Evolutionary conservation across 1,139 yeast genomes (phyloP), one percentile per base, ranked within the genome.

Genomic region (Debaryomyces subglobosus): DNA sequence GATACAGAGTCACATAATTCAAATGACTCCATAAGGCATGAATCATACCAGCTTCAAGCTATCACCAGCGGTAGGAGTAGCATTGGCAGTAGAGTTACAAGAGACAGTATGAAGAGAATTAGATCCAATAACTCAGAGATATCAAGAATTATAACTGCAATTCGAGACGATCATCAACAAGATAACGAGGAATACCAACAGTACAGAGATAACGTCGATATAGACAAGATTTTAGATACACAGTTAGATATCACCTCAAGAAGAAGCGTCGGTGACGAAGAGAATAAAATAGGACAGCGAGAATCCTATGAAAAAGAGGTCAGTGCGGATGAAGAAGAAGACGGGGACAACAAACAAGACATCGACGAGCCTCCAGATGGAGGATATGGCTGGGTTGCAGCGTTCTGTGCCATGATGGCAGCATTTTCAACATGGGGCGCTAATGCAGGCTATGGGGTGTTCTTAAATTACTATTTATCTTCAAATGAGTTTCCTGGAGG

Each of bases 391-490:
- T 87, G 94, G 91, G 79, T 84, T 6, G 77, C 84, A 47, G 82
- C 85, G 0, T 47, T 78, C 2, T 79, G 86, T 54, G 80, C 80
- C 0, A 71, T 81, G 62, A 58, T 78, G 42, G 62, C 72, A 23
- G 62, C 67, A 25, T 72, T 84, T 42, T 77, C 82, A 27, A 80
- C 91, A 1, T 88, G 96, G 96, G 96, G 96, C 20, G 73, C 84
- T 41, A 85, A 84, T 58, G 80, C 89, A 4, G 79, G 82, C 0
- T 88, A 77, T 59, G 92, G 94, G 43, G 86, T 88, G 3, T 86
- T 81, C 56, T 66, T 88, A 32, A 77, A 81, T 33, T 83, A 72
- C 58, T 88, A 84, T 60, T 60, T 83, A 21, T 49, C 52, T 15
- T 58, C 71, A 38, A 63, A 77, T 43, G 66, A 71, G 1, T 85